Percentiles rank a stretch among this genome's conserved stretches.
These are phyloP conservation scores for Panicum virgatum DNA, from an alignment of 202 grass and related monocot genomes.

Conservation along the genomic window DNA sequence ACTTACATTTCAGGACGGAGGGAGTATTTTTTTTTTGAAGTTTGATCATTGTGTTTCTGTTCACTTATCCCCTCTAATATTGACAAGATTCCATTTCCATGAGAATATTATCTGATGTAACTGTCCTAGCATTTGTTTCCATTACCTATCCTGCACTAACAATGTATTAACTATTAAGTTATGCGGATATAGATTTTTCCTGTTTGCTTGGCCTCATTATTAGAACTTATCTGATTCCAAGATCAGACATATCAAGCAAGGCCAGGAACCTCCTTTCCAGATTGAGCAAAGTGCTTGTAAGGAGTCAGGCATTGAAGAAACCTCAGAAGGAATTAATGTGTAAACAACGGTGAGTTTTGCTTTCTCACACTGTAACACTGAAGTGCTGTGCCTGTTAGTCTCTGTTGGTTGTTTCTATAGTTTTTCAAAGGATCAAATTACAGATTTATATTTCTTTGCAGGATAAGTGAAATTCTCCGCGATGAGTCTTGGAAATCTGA, in stretches of 20 bases:
- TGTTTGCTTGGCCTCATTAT: slow-evolving; percentile 44
- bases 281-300: slow-evolving; percentile 88
- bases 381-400: neutral
- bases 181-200: neutral
- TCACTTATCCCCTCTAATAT: too few relatives aligned
- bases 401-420: slow-evolving; percentile 25
- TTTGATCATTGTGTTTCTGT: too few relatives aligned
- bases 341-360: slow-evolving; percentile 64
- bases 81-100: too few relatives aligned
- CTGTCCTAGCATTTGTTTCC: slow-evolving; percentile 22
- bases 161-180: slow-evolving; percentile 14
- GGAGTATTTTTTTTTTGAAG: too few relatives aligned
- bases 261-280: slow-evolving; percentile 77
- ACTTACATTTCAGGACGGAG: too few relatives aligned
- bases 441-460: slow-evolving; percentile 52
- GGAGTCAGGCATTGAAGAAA: slow-evolving; percentile 73
- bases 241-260: slow-evolving; percentile 96
- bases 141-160: neutral
- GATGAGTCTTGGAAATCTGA: slow-evolving; percentile 70
- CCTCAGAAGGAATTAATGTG: slow-evolving; percentile 64
- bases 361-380: slow-evolving; percentile 1
- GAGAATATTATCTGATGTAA: neutral
- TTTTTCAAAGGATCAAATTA: neutral
- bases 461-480: slow-evolving; percentile 75
- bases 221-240: slow-evolving; percentile 71